These are phyloP conservation scores for Aureobasidium mangrovei DNA, from an alignment of 2,329 filamentous ascomycete species.

Conservation along the genomic window DNA sequence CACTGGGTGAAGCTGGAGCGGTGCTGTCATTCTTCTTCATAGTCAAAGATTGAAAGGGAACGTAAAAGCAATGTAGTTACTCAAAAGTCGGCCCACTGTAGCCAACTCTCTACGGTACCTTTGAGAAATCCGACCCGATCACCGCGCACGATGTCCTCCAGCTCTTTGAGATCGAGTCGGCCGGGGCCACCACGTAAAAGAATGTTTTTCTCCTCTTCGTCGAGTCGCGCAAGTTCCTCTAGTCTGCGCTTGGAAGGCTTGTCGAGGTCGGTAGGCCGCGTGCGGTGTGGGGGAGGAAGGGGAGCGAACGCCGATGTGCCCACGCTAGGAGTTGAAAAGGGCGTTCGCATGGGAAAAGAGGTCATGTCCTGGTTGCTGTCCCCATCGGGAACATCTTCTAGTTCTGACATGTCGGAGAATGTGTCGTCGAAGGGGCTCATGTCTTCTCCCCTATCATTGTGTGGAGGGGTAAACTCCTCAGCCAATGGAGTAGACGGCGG, in stretches of 20 bases:
- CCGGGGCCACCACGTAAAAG: constrained; percentile 67
- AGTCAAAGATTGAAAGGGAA: no score
- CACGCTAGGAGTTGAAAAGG: constrained; percentile 4
- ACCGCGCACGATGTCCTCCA: constrained; percentile 63
- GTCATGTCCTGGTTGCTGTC: not conserved
- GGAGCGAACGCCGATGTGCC: not conserved
- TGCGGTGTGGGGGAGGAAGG: not conserved
- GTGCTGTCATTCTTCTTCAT: no score
- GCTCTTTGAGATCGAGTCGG: constrained; percentile 68
- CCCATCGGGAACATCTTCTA: not conserved
- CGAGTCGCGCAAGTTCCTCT: constrained; percentile 43
- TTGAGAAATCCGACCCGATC: constrained; percentile 48
- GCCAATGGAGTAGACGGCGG: not conserved
- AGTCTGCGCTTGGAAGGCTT: constrained; percentile 29
- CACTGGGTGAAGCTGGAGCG: no score
- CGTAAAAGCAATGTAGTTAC: no score
- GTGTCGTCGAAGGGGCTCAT: not conserved
- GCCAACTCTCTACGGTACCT: constrained; percentile 82
- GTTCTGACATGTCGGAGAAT: not conserved
- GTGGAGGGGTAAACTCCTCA: not conserved
- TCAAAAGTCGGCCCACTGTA: constrained; percentile 61
- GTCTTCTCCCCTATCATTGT: not conserved
- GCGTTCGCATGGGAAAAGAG: not conserved
- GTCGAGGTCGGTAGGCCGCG: not conserved
- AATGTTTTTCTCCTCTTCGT: constrained; percentile 60